Evolutionary conservation across 2,329 filamentous ascomycete species (phyloP).

Genomic region (Phoma sp.): DNA sequence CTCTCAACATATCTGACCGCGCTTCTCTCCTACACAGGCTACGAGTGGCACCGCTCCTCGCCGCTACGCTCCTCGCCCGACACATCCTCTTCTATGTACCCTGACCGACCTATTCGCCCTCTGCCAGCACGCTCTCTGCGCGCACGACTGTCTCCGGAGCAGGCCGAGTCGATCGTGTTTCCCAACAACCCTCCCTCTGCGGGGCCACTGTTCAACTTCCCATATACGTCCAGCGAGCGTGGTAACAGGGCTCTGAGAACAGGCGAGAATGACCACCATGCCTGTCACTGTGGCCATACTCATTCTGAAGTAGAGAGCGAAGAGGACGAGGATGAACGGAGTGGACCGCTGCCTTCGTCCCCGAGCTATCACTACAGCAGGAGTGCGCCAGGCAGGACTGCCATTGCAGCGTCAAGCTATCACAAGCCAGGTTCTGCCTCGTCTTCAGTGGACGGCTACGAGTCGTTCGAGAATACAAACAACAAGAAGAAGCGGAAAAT

Average conservation of each 20-base stretch:
- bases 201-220: slow-evolving; percentile 79
- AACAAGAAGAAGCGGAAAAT: slow-evolving; percentile 99
- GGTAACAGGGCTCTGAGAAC: slow-evolving; percentile 43
- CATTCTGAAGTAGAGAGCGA: slow-evolving; percentile 65
- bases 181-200: slow-evolving; percentile 76
- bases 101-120: slow-evolving; percentile 90
- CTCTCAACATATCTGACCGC: slow-evolving; percentile 44
- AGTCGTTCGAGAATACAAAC: slow-evolving; percentile 97
- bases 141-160: slow-evolving; percentile 84
- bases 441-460: slow-evolving; percentile 85
- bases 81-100: slow-evolving; percentile 80
- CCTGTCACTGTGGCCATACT: slow-evolving; percentile 55
- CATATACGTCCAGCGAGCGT: slow-evolving; percentile 52
- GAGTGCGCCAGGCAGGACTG: slow-evolving; percentile 37
- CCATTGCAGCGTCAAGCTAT: slow-evolving; percentile 40
- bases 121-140: slow-evolving; percentile 88
- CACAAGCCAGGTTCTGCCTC: slow-evolving; percentile 63
- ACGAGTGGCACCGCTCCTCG: slow-evolving; percentile 52
- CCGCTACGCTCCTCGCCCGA: slow-evolving; percentile 62
- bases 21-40: slow-evolving; percentile 47
- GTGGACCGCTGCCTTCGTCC: slow-evolving; percentile 50
- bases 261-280: slow-evolving; percentile 61
- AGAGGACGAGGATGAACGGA: slow-evolving; percentile 60
- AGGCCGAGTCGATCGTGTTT: slow-evolving; percentile 81
- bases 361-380: slow-evolving; percentile 50